Percentiles rank a stretch among this genome's conserved stretches.
These are phyloP conservation scores for Tetradesmus lagerheimii DNA, from an alignment of 139 green algal species.

Conservation along the genomic window DNA sequence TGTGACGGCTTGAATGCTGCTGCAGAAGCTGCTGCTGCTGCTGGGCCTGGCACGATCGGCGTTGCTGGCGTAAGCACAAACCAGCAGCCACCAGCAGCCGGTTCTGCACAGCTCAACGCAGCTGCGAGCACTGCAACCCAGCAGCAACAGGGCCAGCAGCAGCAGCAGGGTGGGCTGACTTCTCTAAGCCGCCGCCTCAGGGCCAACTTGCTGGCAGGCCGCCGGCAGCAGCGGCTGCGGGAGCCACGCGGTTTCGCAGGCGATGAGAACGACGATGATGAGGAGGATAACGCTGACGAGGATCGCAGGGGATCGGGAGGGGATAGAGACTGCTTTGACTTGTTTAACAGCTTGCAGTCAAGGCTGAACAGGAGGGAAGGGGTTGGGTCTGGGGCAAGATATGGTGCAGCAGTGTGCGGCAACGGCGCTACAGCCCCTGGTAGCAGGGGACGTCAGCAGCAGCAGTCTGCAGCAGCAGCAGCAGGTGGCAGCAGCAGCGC, in stretches of 20 bases:
- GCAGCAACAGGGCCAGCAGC: neutral
- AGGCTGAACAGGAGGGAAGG: neutral
- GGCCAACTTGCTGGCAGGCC: neutral
- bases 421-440: too few relatives aligned
- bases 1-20: neutral
- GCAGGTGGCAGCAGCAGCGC: neutral
- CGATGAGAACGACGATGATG: neutral
- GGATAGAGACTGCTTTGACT: neutral
- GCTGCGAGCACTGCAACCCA: neutral
- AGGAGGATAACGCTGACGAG: neutral
- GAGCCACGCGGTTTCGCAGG: neutral
- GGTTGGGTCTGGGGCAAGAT: neutral
- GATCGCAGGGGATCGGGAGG: neutral
- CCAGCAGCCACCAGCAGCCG: neutral
- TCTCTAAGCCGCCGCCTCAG: neutral
- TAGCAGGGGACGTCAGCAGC: neutral
- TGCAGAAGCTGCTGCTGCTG: neutral
- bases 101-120: neutral
- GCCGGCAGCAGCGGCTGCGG: neutral
- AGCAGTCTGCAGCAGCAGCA: neutral
- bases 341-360: neutral
- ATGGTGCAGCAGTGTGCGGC: too few relatives aligned
- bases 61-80: neutral
- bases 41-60: neutral
- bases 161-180: neutral